Evolutionary conservation across 805 yeast genomes (phyloP).

Genomic region (Debaryomyces castellii): DNA sequence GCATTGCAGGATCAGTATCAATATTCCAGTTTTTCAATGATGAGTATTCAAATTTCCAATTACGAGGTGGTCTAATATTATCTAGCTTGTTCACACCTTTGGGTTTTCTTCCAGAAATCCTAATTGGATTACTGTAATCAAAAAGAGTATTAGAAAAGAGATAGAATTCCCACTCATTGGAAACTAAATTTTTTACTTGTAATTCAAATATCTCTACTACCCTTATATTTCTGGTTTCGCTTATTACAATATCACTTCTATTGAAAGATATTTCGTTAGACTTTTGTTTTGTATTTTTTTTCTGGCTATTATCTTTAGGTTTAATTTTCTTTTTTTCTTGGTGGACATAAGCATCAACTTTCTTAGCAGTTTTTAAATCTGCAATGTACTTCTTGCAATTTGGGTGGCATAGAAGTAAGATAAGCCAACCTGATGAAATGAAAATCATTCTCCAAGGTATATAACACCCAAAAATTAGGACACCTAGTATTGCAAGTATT

Average conservation of each 20-base stretch:
- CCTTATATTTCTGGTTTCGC: constrained; percentile 60
- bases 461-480: constrained; percentile 47
- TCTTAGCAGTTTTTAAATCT: constrained; percentile 8
- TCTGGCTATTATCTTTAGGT: constrained; percentile 1
- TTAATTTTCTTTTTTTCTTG: constrained; percentile 5
- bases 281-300: constrained; percentile 5
- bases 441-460: constrained; percentile 67
- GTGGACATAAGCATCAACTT: constrained; percentile 3
- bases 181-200: constrained; percentile 61
- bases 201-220: constrained; percentile 79
- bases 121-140: constrained; percentile 43
- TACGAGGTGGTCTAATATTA: constrained; percentile 63
- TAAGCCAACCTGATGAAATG: constrained; percentile 57
- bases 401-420: constrained; percentile 61
- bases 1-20: constrained; percentile 52
- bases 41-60: constrained; percentile 67
- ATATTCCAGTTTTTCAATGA: constrained; percentile 60
- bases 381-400: constrained; percentile 33
- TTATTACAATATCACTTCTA: constrained; percentile 59
- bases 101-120: constrained; percentile 54
- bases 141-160: constrained; percentile 57
- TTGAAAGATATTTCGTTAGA: constrained; percentile 24
- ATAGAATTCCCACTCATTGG: constrained; percentile 61
- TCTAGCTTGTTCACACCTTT: constrained; percentile 56
- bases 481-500: constrained; percentile 29